These are phyloP conservation scores for Xanthoconium stramineum DNA, from an alignment of 768 basidiomycete genomes.

Conservation along the genomic window DNA sequence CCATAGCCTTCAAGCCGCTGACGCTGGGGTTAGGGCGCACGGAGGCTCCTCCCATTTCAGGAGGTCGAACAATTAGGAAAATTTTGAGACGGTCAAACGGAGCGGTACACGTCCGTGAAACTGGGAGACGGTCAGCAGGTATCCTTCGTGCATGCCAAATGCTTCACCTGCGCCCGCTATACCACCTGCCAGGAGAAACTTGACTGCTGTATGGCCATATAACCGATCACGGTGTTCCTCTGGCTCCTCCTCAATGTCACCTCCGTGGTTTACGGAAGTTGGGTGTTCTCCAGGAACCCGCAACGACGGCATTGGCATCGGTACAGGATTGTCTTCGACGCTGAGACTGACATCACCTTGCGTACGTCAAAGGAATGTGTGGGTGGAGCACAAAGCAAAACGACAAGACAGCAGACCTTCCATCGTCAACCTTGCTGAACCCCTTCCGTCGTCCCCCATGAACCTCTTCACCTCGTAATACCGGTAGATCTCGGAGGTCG, in stretches of 20 bases:
- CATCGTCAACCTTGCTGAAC: conserved; percentile 80
- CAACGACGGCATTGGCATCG: conserved; percentile 33
- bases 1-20: conserved; percentile 62
- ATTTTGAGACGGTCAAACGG: conserved; percentile 97
- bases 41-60: conserved; percentile 61
- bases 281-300: conserved; percentile 13
- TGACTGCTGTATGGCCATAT: conserved; percentile 70
- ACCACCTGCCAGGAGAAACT: conserved; percentile 91
- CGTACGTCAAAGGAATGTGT: conserved; percentile 25
- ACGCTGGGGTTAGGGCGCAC: conserved; percentile 42
- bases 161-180: conserved; percentile 86
- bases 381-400: conserved; percentile 14
- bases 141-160: not conserved
- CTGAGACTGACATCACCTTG: conserved; percentile 76
- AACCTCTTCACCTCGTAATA: conserved; percentile 72
- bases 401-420: conserved; percentile 57
- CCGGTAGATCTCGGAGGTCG: conserved; percentile 80
- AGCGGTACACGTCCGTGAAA: conserved; percentile 94
- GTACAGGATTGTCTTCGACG: conserved; percentile 58
- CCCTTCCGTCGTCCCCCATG: conserved; percentile 72
- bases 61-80: conserved; percentile 88
- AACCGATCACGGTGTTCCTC: conserved; percentile 60
- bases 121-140: conserved; percentile 39
- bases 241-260: conserved; percentile 53
- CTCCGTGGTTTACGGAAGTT: conserved; percentile 30